These are phyloP conservation scores for Boletus reticuloceps DNA, from an alignment of 768 basidiomycete genomes.

Conservation along the genomic window DNA sequence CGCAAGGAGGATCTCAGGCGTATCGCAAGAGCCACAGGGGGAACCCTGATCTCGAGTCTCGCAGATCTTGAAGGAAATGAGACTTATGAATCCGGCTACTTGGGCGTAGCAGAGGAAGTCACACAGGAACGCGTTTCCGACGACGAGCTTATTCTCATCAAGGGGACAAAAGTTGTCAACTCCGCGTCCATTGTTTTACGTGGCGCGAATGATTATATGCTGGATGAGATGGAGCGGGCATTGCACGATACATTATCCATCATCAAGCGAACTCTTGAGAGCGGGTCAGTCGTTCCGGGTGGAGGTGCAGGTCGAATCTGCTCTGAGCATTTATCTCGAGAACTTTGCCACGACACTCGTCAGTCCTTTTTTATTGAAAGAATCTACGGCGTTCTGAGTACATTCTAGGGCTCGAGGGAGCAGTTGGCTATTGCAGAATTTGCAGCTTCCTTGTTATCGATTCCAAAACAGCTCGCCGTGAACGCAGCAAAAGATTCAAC, in stretches of 20 bases:
- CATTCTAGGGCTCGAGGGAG: constrained; percentile 86
- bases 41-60: constrained; percentile 85
- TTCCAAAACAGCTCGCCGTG: constrained; percentile 95
- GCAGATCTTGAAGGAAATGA: constrained; percentile 98
- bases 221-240: constrained; percentile 99
- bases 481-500: constrained; percentile 99
- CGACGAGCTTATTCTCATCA: constrained; percentile 95
- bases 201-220: constrained; percentile 98
- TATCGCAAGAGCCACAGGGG: constrained; percentile 96
- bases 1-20: constrained; percentile 96
- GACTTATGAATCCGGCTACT: constrained; percentile 87
- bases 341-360: constrained; percentile 98
- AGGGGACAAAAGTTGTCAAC: constrained; percentile 95
- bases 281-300: constrained; percentile 92
- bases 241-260: constrained; percentile 92
- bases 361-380: constrained; percentile 28
- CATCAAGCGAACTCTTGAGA: constrained; percentile 96
- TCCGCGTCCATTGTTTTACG: constrained; percentile 91
- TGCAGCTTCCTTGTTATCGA: constrained; percentile 85
- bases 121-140: constrained; percentile 97
- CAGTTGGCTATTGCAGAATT: constrained; percentile 99
- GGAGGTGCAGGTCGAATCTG: constrained; percentile 97
- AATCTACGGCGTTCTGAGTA: not conserved
- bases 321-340: constrained; percentile 94
- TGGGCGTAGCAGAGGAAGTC: constrained; percentile 95